These are phyloP conservation scores for Anaeromyces robustus DNA, from an alignment of 192 early-diverging fungal genomes.

Conservation along the genomic window DNA sequence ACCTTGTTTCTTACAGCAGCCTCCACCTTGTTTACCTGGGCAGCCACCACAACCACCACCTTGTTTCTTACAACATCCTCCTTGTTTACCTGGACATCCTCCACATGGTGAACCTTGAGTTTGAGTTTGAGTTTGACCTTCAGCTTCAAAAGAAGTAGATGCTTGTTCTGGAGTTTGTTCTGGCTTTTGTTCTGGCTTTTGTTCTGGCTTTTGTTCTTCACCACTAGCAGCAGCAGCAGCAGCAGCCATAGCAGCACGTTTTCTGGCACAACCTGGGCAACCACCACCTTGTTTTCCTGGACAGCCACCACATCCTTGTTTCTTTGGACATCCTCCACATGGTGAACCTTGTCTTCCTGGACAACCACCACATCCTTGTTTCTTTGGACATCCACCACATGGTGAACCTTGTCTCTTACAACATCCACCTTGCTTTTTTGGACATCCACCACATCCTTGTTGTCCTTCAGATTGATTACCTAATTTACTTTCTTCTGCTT, in stretches of 20 bases:
- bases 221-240: neutral
- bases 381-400: no score
- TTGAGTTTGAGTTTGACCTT: no score
- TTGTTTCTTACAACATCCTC: neutral
- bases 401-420: neutral
- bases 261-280: neutral
- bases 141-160: no score
- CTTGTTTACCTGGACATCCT: neutral
- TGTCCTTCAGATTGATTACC: neutral
- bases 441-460: neutral
- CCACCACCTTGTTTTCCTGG: neutral
- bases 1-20: neutral
- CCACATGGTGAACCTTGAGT: neutral
- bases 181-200: no score
- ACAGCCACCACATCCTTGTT: neutral
- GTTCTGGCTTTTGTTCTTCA: neutral
- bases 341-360: neutral
- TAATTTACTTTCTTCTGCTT: neutral
- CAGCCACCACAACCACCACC: no score
- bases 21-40: no score
- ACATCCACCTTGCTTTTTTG: neutral
- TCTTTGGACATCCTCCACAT: neutral
- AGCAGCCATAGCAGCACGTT: no score
- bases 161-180: no score
- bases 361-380: neutral